Evolutionary conservation across 441 rosid genomes (phyloP), one percentile per base, ranked within the genome.

Genomic region (Cnidoscolus chayamansa): DNA sequence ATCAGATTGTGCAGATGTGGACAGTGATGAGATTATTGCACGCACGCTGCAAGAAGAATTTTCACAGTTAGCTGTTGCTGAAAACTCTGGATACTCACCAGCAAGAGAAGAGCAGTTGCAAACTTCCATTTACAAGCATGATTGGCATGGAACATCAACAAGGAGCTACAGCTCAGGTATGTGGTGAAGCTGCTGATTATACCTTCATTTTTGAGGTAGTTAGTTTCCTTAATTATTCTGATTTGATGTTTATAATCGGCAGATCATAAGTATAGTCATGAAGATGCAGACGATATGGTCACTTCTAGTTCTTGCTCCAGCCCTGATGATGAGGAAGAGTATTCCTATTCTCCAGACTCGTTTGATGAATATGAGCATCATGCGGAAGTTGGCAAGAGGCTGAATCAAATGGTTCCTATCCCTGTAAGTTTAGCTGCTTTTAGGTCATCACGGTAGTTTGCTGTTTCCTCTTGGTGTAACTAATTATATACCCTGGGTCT

Each of bases 361-460:
- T 64, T 70, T 10, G 87, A 87, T 84, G 90, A 81, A 73, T 73
- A 72, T 72, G 84, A 10, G 32, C 35, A 73, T 51, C 67, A 75
- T 63, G 88, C 78, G 51, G 93, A 88, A 84, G 87, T 88, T 57
- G 89, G 86, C 56, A 86, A 86, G 81, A 80, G 86, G 84, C 76
- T 90, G 74, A 86, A 85, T 83, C 89, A 85, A 80, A 78, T 90
- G 96, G 74, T 88, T 78, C 85, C 88, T 49, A 85, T 90, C 73
- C 96, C 87, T n/a, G 96, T 90, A 83, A 84, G 96, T 84, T 48
- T 54, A 45, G 48, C 32, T 40, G 32, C 45, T 40, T 57, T 75
- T 51, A 49, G 11, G 63, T 72, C 45, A 62, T 76, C 35, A 8
- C 48, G 11, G 3, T 31, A 4, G 43, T 19, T 45, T 57, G 63